Percentiles rank a stretch among this genome's conserved stretches.
Conservation (phyloP, 768 basidiomycete genomes). For the Chalciporus pseudorubinellus region DNA sequence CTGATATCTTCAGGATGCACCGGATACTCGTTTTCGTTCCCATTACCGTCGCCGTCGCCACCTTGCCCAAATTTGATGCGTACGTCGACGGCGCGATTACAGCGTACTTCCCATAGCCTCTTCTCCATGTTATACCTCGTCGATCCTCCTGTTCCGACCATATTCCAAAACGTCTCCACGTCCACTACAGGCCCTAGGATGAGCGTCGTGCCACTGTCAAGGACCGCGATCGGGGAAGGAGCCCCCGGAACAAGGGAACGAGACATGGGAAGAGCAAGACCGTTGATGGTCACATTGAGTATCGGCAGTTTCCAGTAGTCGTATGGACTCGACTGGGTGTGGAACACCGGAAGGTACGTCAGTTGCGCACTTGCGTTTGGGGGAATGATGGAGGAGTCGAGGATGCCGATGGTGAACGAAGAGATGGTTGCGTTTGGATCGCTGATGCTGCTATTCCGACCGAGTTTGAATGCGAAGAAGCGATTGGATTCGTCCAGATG, state of each 20-base stretch:
- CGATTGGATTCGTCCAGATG: conserved; percentile 38
- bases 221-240: conserved; percentile 47
- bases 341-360: conserved; percentile 40
- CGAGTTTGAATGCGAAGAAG: conserved; percentile 53
- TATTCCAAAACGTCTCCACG: conserved; percentile 51
- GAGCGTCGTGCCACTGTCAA: conserved; percentile 63
- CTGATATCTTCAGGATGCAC: conserved; percentile 53
- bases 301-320: conserved; percentile 62
- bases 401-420: conserved; percentile 51
- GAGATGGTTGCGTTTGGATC: conserved; percentile 29
- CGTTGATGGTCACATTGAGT: conserved; percentile 43
- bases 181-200: conserved; percentile 53
- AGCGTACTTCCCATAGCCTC: conserved; percentile 49
- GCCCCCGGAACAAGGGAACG: conserved; percentile 44
- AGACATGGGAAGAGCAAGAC: conserved; percentile 39
- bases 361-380: conserved; percentile 32
- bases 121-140: conserved; percentile 35
- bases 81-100: conserved; percentile 46
- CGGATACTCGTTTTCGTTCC: conserved; percentile 38
- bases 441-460: conserved; percentile 27
- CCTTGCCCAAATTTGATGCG: conserved; percentile 45
- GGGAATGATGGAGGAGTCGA: conserved; percentile 36
- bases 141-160: conserved; percentile 40
- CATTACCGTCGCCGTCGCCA: conserved; percentile 9
- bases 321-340: conserved; percentile 33